Evolutionary conservation across 2,329 filamentous ascomycete genomes (phyloP).

Genomic region (Paracamarosporium sp.): DNA sequence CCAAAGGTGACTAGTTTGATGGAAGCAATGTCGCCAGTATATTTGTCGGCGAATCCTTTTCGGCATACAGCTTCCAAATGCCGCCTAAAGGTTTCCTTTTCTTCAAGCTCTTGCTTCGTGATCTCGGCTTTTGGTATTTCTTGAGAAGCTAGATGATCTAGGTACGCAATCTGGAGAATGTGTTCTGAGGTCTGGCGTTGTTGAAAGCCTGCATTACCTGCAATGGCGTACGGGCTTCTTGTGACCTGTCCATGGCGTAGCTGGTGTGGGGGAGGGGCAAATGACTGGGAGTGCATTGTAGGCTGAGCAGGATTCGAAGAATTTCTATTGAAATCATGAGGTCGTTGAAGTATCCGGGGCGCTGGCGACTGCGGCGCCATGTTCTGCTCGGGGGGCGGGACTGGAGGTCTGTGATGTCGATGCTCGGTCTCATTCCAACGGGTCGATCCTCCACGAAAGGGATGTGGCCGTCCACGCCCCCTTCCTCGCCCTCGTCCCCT

Average conservation of each 20-base stretch:
- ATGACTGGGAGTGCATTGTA: neutral
- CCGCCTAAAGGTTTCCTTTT: slow-evolving; percentile 74
- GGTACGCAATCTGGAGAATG: slow-evolving; percentile 48
- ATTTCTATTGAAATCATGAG: slow-evolving; percentile 13
- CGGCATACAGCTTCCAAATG: slow-evolving; percentile 71
- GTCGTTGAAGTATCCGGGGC: slow-evolving; percentile 29
- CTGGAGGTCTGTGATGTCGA: neutral
- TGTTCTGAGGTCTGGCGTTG: slow-evolving; percentile 25
- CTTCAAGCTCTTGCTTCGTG: slow-evolving; percentile 64
- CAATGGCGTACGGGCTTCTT: slow-evolving; percentile 10
- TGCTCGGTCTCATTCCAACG: neutral
- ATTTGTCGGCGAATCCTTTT: slow-evolving; percentile 60
- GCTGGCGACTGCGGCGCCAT: slow-evolving; percentile 3
- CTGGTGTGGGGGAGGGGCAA: neutral
- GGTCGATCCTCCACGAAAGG: slow-evolving; percentile 6
- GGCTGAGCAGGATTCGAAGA: neutral
- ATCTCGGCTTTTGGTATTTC: slow-evolving; percentile 70
- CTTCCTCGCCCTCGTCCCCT: slow-evolving; percentile 7
- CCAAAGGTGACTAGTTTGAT: slow-evolving; percentile 81
- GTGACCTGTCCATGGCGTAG: slow-evolving; percentile 8
- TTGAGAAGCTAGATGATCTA: slow-evolving; percentile 50
- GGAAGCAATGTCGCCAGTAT: slow-evolving; percentile 56
- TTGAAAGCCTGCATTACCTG: slow-evolving; percentile 1
- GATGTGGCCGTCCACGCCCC: slow-evolving; percentile 17
- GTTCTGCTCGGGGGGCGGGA: neutral